Evolutionary conservation across 2,329 filamentous ascomycete genomes (phyloP), one percentile per base, ranked within the genome.

Genomic region (Cladosporium phlei): DNA sequence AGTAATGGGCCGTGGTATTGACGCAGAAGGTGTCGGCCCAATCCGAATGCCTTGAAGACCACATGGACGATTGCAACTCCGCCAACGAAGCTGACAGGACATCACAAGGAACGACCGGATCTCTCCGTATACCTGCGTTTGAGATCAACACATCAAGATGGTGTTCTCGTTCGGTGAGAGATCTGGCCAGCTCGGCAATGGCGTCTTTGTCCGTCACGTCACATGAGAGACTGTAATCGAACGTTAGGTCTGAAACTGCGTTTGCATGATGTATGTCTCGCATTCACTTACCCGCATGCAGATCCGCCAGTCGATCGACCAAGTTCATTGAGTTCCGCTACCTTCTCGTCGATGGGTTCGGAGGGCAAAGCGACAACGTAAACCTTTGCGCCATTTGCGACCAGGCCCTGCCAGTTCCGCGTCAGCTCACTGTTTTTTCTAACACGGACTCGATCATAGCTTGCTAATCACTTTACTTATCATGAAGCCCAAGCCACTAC

Each of bases 1-100:
- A 76, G 46, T 75, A 76, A 47, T 76, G 73, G 1, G 73, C 72
- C 3, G 71, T 72, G 0, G 69, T 71, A 49, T 76, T 76, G 34
- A 75, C 60, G 11, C 63, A 59, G 47, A 76, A 76, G 1, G 71
- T 72, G 25, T 67, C 60, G 0, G 63, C 63, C 72, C 73, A 75
- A 53, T 73, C 71, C 0, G 59, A 59, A 28, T 69, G 58, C 6
- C 46, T 30, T 2, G 65, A 69, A 3, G 72, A 75, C 71, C 71
- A 74, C 61, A 75, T 66, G 1, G 72, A 75, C 2, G 58, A 60
- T 55, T 73, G 70, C 11, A 76, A 56, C 22, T 72, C 68, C 0
- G 60, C 16, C 0, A 76, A 54, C 0, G 70, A 55, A 1, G 70
- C 71, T 1, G 59, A 60, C 6, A 73, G 57, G 6, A 73, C 70